Base-by-base conservation (phyloP, 78 protist genomes). In the Diacronema lutheri region DNA sequence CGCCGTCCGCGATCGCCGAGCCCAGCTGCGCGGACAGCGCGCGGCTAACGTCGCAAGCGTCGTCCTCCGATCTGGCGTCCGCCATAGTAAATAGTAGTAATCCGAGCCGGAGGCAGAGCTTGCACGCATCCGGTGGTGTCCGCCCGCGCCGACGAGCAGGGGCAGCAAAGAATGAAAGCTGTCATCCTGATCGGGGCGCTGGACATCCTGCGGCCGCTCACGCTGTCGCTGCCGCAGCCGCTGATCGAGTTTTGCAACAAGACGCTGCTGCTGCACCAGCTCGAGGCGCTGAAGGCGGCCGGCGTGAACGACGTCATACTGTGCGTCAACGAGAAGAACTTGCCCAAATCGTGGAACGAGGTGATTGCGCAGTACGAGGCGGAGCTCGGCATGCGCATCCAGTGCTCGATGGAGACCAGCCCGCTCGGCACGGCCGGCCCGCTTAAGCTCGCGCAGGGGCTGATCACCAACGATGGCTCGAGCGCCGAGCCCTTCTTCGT, bases 361-460 rank as follows among this genome's bases (percentile, higher is more conserved):
- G 29, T 25, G 37, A 41, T 71, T 21, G 35, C 3, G 26, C 29
- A 14, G 23, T 13, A 3, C 25, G 58, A 21, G 37, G 25, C 2
- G 31, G 79, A 71, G 79, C 79, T 71, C 0, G 58, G 57, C 20
- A 4, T 71, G 19, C 7, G 21, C n/a, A 10, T 71, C 33, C 3
- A 1, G 33, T 41, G 50, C 57, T 23, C 50, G 37, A 4, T 6
- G 21, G 79, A 71, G 57, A 2, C 1, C 35, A 26, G 1, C 4
- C 14, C 33, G 58, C 10, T 31, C 33, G 79, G 79, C 46, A 71
- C 79, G 16, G 79, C 79, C 9, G 79, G 79, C 46, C 20, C 79
- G 79, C 79, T 71, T 38, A 71, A 71, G 79, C 37, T 9, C 11
- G 79, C 79, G 33, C 50, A 71, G 57, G 58, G 31, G 37, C 33